phyloP scores from a whole-genome alignment of 2,329 filamentous ascomycete genomes.

The Fusarium sp. region DNA sequence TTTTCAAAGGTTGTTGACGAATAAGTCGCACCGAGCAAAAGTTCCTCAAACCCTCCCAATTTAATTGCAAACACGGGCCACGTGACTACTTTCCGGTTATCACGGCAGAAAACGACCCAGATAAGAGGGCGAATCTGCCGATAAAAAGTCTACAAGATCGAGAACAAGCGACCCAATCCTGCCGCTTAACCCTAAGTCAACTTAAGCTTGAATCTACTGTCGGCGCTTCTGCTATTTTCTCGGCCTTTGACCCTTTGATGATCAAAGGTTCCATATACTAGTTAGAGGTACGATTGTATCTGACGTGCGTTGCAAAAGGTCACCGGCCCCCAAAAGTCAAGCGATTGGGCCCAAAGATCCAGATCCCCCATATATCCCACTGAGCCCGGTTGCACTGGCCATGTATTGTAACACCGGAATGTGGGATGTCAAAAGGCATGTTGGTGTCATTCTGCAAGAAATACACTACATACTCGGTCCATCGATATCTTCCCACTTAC shows the following conservation, averaged over 20 bases:
- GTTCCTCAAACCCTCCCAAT: conserved; percentile 4
- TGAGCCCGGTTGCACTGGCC: not conserved
- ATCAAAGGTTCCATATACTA: not conserved
- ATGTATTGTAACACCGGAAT: not conserved
- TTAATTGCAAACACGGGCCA: not conserved
- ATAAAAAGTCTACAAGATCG: not conserved
- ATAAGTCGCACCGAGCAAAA: conserved; percentile 4
- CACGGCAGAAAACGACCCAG: conserved; percentile 6
- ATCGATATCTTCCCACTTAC: not conserved
- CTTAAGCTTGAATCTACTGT: conserved; percentile 10
- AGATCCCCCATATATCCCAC: not conserved
- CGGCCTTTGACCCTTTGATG: not conserved
- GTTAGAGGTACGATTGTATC: not conserved
- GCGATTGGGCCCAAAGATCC: not conserved
- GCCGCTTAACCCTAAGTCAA: not conserved
- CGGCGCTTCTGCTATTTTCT: not conserved
- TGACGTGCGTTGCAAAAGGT: not conserved
- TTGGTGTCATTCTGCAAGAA: not conserved
- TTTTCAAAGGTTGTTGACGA: conserved; percentile 12
- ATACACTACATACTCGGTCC: not conserved
- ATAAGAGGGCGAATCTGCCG: conserved; percentile 1
- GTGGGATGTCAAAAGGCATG: not conserved
- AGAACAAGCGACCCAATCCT: not conserved
- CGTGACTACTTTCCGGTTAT: conserved; percentile 5
- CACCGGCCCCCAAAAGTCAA: not conserved